Evolutionary conservation across 306 rosid species (phyloP).

Genomic region (Betula pendula): DNA sequence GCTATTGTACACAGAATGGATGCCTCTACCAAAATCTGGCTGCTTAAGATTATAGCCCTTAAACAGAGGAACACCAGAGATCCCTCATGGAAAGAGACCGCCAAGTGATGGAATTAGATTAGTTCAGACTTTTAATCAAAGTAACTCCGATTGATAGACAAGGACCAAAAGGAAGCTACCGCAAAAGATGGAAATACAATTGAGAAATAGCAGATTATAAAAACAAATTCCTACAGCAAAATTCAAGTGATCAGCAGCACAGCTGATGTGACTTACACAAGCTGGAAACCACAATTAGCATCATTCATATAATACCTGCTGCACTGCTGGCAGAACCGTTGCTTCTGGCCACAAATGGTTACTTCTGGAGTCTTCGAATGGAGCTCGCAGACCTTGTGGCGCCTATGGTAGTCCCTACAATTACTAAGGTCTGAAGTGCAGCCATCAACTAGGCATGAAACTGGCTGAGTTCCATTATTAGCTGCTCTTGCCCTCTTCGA

Average conservation of each 20-base stretch:
- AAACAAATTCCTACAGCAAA: not conserved
- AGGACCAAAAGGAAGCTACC: not conserved
- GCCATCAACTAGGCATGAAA: constrained; percentile 85
- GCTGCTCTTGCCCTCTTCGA: constrained; percentile 78
- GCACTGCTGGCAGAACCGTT: constrained; percentile 98
- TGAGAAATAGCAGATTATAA: not conserved
- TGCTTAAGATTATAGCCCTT: constrained; percentile 3
- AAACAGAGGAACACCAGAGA: not conserved
- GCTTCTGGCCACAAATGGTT: constrained; percentile 75
- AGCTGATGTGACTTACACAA: not conserved
- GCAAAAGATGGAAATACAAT: not conserved
- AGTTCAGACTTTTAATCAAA: not conserved
- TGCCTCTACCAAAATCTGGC: not conserved
- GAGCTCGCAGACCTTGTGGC: constrained; percentile 95
- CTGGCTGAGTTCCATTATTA: constrained; percentile 54
- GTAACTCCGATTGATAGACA: not conserved
- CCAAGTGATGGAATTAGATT: not conserved
- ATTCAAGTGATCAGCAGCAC: not conserved
- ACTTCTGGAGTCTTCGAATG: constrained; percentile 91
- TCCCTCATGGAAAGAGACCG: not conserved
- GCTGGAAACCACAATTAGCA: not conserved
- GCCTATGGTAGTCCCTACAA: constrained; percentile 86
- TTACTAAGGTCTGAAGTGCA: constrained; percentile 81
- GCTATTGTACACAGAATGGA: not conserved
- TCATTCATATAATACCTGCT: constrained; percentile 64